Conservation (phyloP, 257 asterid genomes). For the Solanum peruvianum region DNA sequence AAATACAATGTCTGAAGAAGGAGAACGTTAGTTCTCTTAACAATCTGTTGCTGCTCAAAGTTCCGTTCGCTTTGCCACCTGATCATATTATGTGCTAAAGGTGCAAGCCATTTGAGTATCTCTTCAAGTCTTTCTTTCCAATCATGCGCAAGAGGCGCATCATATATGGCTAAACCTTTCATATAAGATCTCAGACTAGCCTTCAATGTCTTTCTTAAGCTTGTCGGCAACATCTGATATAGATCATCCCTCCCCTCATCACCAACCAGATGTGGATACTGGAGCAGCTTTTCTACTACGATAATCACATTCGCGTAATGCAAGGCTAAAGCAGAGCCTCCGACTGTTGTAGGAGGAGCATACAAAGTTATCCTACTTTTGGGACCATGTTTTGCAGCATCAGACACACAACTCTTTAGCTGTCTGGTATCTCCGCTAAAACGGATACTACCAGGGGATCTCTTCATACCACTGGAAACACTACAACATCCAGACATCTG, state of each 20-base stretch:
- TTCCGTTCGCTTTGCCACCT: conserved; percentile 92
- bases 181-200: conserved; percentile 38
- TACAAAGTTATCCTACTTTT: conserved; percentile 26
- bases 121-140: conserved; percentile 65
- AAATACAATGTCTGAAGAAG: conserved; percentile 77
- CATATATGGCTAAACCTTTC: conserved; percentile 60
- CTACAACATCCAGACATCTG: conserved; percentile 46
- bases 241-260: conserved; percentile 89
- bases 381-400: conserved; percentile 21
- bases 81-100: conserved; percentile 85
- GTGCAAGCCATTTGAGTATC: conserved; percentile 62
- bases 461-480: conserved; percentile 26
- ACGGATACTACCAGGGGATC: conserved; percentile 13
- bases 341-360: conserved; percentile 60
- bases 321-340: conserved; percentile 81
- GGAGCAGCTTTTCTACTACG: conserved; percentile 64
- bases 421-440: conserved; percentile 13
- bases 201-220: conserved; percentile 59
- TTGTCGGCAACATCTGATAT: conserved; percentile 86
- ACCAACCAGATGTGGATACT: conserved; percentile 82
- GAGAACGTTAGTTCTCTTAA: conserved; percentile 60
- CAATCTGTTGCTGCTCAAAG: conserved; percentile 82
- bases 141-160: conserved; percentile 76
- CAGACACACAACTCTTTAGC: conserved; percentile 3
- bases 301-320: conserved; percentile 85